Base-by-base conservation (phyloP, 345 rosid species). In the Syzygium jambos region DNA sequence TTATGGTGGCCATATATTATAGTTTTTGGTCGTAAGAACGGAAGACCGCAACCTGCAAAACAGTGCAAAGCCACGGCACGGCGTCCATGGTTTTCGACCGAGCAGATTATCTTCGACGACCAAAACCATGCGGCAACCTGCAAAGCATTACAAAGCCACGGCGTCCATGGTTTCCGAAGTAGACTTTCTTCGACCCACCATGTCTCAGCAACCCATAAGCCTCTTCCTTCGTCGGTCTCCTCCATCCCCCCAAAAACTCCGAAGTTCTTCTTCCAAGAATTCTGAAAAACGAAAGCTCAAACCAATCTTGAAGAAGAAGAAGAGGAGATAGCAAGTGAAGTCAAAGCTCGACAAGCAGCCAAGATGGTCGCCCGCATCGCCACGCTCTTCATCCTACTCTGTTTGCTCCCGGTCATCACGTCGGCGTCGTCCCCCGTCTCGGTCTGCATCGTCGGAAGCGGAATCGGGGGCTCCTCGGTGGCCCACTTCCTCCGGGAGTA, bases 381-480 rank as follows among this genome's bases (percentile, higher is more conserved):
- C 43, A 53, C 80, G 34, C 85, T 87, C 85, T 56, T 89, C 89
- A 12, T 88, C 80, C 89, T 92, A 59, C 85, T 91, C 30, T 56
- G 86, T 52, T 86, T 87, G 11, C 87, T 87, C 23, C 61, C 87
- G 56, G 85, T 89, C 88, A 25, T 84, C 88, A 55, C 85, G 88
- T 38, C 49, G 17, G 43, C 89, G 11, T 29, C 57, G 27, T 38
- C 68, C 3, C 68, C 53, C 91, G 14, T 94, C 77, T 90, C 94
- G 56, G 89, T 97, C 27, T 97, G 99, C 92, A 94, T 98, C 85
- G 57, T 98, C 52, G 99, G 99, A 68, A 87, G 93, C 87, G 99
- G 99, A n/a, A 96, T 98, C 87, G 96, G 92, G 85, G 99, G 99
- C 87, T 93, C 99, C 86, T 96, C 99, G 77, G 91, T 95, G 7